Evolutionary conservation across 2,329 filamentous ascomycete genomes (phyloP), one percentile per base, ranked within the genome.

Genomic region (Talaromyces marneffei): DNA sequence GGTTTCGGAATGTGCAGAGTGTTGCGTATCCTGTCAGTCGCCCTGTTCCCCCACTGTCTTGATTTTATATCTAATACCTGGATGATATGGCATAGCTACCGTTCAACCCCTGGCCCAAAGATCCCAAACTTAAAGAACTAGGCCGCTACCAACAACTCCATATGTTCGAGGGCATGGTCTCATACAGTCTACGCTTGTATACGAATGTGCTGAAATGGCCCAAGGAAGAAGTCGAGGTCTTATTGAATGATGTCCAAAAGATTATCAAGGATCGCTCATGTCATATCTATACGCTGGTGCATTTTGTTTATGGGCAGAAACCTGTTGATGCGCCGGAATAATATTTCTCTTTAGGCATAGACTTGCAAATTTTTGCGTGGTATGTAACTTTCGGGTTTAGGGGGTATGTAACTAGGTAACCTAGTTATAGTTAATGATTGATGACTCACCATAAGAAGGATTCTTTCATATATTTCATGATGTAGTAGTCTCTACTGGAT

Each of bases 81-180:
- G 23, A 14, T 52, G 31, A 35, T n/a, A n/a, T 50, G 37, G n/a
- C 23, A 14, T 61, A 65, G 64, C 40, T 66, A 27, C 64, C 64
- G 6, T 63, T 70, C 35, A 68, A 65, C 7, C 61, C 67, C 7
- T 70, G 68, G 69, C 79, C 80, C 0, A 77, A 75, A 52, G 77
- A 81, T 39, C 71, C 73, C 9, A 74, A 76, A 27, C 74, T 79
- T 54, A 84, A 83, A 67, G 76, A 82, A 57, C 66, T 84, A 2
- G 82, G 81, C 10, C 60, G 65, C 33, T 70, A 65, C 33, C 54
- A 68, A 14, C 64, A 63, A 37, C 53, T 65, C 14, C 63, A 69
- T 29, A 62, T 69, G 37, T 62, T 62, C 23, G 65, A 70, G 52
- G 66, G 65, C 25, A 61, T 71, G 14, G 62, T 66, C 31, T 66